A percentile compares a stretch with the other conserved stretches of the same genome.
phyloP scores from a whole-genome alignment of 164 flowering plant species.

The Vitis rupestris region DNA sequence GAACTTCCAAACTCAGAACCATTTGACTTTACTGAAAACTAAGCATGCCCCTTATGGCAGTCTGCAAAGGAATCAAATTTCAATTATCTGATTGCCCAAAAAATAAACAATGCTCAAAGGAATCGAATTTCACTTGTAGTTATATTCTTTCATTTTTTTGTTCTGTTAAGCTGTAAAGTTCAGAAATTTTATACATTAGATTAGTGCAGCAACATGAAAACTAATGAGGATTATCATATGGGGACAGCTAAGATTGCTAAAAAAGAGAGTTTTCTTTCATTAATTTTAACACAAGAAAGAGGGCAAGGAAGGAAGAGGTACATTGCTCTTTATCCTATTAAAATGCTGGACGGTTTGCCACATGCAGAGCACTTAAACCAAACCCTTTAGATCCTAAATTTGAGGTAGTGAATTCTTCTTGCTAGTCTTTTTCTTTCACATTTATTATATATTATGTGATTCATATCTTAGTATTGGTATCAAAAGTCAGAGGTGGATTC shows the following conservation, averaged over 20 bases:
- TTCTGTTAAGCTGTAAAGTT: constrained; percentile 11
- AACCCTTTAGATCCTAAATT: constrained; percentile 33
- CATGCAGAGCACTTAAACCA: constrained; percentile 30
- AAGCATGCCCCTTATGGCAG: neutral
- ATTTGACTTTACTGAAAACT: neutral
- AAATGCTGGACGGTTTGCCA: constrained; percentile 27
- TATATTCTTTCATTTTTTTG: neutral
- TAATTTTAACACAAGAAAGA: too few species aligned
- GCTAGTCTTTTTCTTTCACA: neutral
- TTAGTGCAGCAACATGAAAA: neutral
- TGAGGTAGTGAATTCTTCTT: constrained; percentile 16
- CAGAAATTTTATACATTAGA: neutral
- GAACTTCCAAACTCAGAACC: neutral
- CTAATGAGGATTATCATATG: constrained; percentile 1
- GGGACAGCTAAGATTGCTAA: constrained; percentile 16
- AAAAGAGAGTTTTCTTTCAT: too few species aligned
- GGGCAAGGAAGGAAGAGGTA: neutral
- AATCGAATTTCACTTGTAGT: neutral
- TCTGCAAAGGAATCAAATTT: neutral
- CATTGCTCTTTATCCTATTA: constrained; percentile 7
- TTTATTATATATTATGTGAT: neutral
- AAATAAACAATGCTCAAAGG: too few species aligned
- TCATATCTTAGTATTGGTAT: constrained; percentile 11
- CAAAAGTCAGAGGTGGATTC: constrained; percentile 19
- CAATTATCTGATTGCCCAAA: too few species aligned